phyloP scores from a whole-genome alignment of 2,329 filamentous ascomycete genomes.

The Orbilia ellipsospora region DNA sequence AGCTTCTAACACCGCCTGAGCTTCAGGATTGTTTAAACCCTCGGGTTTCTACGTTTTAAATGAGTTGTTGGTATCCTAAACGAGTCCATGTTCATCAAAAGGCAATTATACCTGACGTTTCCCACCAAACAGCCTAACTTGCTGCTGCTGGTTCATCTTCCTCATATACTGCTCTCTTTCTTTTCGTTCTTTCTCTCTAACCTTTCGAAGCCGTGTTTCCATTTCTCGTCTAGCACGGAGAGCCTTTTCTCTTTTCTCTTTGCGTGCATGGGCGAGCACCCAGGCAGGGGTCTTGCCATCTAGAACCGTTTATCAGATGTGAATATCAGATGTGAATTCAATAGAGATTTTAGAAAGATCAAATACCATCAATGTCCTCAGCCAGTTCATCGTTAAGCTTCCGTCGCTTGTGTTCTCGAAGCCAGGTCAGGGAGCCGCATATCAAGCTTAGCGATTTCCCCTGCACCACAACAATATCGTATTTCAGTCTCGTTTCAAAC shows the following conservation, averaged over 20 bases:
- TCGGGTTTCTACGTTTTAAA: conserved; percentile 57
- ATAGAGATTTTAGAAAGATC: not conserved
- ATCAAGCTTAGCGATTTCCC: conserved; percentile 94
- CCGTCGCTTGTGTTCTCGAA: conserved; percentile 77
- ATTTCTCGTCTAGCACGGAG: conserved; percentile 75
- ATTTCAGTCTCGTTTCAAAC: not conserved
- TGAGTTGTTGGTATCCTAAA: conserved; percentile 58
- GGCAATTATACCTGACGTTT: conserved; percentile 36
- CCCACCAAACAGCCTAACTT: conserved; percentile 37
- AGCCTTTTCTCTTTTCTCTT: conserved; percentile 75
- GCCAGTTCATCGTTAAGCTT: conserved; percentile 34
- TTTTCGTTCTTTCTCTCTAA: conserved; percentile 73
- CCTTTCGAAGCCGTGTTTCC: conserved; percentile 75
- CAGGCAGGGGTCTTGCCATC: conserved; percentile 81
- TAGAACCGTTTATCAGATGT: not conserved
- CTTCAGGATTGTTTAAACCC: conserved; percentile 57
- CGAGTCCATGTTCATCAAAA: too few species aligned
- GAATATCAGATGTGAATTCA: too few species aligned
- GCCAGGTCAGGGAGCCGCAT: conserved; percentile 87
- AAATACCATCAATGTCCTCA: conserved; percentile 44
- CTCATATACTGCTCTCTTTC: conserved; percentile 65
- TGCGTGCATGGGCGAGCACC: conserved; percentile 81
- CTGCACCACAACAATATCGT: conserved; percentile 61
- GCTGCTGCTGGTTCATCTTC: conserved; percentile 49
- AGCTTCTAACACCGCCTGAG: conserved; percentile 68